Conservation (phyloP, 257 asterid species). For the Gentiana macrophylla region DNA sequence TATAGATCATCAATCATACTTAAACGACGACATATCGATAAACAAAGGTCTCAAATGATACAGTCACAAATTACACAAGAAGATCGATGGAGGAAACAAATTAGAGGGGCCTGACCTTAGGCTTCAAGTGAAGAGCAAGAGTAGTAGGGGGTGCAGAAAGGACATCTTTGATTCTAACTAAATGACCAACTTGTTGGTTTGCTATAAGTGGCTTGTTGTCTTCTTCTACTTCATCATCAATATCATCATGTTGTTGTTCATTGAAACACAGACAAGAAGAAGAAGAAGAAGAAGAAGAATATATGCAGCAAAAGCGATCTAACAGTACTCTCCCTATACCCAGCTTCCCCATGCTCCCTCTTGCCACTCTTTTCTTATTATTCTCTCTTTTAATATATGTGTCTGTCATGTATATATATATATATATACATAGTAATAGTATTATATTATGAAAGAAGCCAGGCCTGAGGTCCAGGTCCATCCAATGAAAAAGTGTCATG, state of each 20-base stretch:
- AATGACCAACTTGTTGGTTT: constrained; percentile 9
- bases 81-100: neutral
- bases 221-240: constrained; percentile 12
- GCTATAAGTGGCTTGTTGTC: constrained; percentile 19
- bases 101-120: constrained; percentile 22
- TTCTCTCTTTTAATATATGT: no score
- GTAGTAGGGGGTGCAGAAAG: constrained; percentile 38
- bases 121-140: constrained; percentile 37
- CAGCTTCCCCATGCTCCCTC: constrained; percentile 27
- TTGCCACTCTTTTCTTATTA: neutral
- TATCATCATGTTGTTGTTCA: constrained; percentile 1
- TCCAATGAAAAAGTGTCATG: no score
- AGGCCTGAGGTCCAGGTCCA: no score
- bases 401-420: no score
- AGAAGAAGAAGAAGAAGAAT: constrained; percentile 20
- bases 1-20: no score
- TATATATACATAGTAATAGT: no score
- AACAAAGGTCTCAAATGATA: no score
- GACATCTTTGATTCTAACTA: constrained; percentile 25
- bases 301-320: constrained; percentile 22
- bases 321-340: constrained; percentile 26
- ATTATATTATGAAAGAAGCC: no score
- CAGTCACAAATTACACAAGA: no score
- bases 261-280: constrained; percentile 28
- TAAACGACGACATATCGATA: no score